Base-by-base conservation (phyloP, 1,284 basidiomycete genomes). In the Ustilago shanxiensis region DNA sequence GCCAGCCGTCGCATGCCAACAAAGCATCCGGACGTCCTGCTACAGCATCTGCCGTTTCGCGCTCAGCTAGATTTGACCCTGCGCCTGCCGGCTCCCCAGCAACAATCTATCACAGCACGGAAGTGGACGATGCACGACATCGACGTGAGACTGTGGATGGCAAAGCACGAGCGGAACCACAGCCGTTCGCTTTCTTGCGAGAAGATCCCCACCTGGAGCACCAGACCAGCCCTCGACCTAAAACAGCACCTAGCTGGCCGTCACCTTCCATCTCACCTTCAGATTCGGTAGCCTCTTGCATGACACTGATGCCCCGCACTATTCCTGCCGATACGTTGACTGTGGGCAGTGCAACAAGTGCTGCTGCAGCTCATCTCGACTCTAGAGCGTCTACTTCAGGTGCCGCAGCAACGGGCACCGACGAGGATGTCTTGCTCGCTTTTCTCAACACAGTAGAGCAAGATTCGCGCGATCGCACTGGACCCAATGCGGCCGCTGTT, bases 371-470 rank as follows among this genome's bases (percentile, higher is more conserved):
- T 44, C 41, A 44, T 20, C 41, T 44, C 6, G n/a, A 2, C 41
- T 24, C 0, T 37, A 28, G 33, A 24, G 44, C 28, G 6, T n/a
- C 49, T 6, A 20, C 7, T 33, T 22, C 7, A 26, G 5, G 37
- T n/a, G 28, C 22, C 8, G 26, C 45, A 1, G 59, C 51, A 22
- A 8, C 35, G 13, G 31, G 22, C 1, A 5, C 58, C 5, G 69
- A 60, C 16, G 74, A 77, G 7, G 56, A 77, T 41, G 70, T 67
- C 3, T 50, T 77, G 16, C 41, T 77, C 1, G 70, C 70, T 5
- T 77, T 77, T 28, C 63, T 66, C 2, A 52, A 77, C 11, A 73
- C 70, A 10, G 70, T 77, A 8, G 75, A 77, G 29, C 54, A 73
- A 33, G 75, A 77, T 31, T 60, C 70, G 26, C 70, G 56, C 6